These are phyloP conservation scores for Populus davidiana DNA, from an alignment of 345 rosid species.

Conservation along the genomic window DNA sequence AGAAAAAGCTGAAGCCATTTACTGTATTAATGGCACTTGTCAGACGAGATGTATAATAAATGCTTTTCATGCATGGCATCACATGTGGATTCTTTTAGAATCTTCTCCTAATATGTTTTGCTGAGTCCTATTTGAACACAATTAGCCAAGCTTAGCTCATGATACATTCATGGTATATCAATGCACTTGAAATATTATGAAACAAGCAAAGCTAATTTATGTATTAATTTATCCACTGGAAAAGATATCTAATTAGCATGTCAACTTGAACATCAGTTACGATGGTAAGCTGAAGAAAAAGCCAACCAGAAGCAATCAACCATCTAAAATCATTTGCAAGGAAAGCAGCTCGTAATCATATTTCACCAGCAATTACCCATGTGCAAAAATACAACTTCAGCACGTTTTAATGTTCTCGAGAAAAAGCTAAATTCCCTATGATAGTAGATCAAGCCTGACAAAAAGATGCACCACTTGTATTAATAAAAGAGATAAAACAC, in stretches of 20 bases:
- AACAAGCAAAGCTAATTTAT: not conserved
- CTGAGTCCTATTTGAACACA: no score
- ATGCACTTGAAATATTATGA: not conserved
- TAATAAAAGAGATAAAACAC: not conserved
- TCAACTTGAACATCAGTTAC: not conserved
- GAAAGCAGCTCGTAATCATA: not conserved
- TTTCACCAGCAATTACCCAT: not conserved
- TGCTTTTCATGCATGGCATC: not conserved
- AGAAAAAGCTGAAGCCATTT: not conserved
- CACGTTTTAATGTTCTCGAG: not conserved
- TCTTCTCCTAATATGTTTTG: not conserved
- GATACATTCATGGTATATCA: not conserved
- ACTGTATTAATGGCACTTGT: not conserved
- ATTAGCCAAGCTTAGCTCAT: no score
- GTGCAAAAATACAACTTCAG: not conserved
- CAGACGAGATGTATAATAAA: not conserved
- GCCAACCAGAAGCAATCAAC: not conserved
- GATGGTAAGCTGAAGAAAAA: not conserved
- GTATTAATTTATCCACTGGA: not conserved
- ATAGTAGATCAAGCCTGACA: not conserved
- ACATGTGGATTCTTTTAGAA: not conserved
- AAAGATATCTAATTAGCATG: conserved; percentile 3
- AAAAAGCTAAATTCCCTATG: not conserved
- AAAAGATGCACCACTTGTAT: not conserved
- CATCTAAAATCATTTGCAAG: not conserved